A percentile compares a stretch with the other conserved stretches of the same genome.
These are phyloP conservation scores for Boletus sp. DNA, from an alignment of 768 basidiomycete species.

Conservation along the genomic window DNA sequence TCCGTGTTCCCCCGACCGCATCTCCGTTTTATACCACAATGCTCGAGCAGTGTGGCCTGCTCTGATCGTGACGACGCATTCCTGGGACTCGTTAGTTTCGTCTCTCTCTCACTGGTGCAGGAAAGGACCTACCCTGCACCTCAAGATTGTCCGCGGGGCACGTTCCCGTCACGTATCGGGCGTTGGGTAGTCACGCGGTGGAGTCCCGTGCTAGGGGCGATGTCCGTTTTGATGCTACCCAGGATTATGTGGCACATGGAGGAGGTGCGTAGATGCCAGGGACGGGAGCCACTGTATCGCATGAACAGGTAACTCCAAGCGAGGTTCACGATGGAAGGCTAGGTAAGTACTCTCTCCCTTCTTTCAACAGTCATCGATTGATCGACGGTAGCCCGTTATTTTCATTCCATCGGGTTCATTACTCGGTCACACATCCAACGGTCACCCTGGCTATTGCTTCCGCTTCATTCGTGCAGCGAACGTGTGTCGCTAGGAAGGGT, in stretches of 20 bases:
- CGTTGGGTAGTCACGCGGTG: too few relatives aligned
- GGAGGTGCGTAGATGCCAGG: too few relatives aligned
- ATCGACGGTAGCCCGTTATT: background rate
- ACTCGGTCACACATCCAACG: background rate
- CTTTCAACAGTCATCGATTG: background rate
- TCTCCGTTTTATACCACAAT: too few relatives aligned
- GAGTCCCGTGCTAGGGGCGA: too few relatives aligned
- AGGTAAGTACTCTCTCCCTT: background rate
- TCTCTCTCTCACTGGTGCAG: background rate
- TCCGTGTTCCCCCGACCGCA: background rate
- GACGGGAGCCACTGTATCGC: too few relatives aligned
- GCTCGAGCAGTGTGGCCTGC: too few relatives aligned
- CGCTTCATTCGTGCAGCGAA: background rate
- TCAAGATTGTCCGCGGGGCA: too few relatives aligned
- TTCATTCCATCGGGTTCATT: background rate
- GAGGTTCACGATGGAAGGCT: background rate
- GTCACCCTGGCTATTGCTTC: background rate
- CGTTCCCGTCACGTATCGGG: too few relatives aligned
- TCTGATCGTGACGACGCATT: too few relatives aligned
- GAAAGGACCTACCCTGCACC: background rate
- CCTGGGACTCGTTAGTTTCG: background rate
- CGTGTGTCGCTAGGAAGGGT: background rate
- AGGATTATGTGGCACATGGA: too few relatives aligned
- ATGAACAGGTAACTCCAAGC: too few relatives aligned
- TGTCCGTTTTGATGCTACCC: too few relatives aligned